phyloP scores from a whole-genome alignment of 1,284 basidiomycete genomes.

The Puccinia hordei region DNA sequence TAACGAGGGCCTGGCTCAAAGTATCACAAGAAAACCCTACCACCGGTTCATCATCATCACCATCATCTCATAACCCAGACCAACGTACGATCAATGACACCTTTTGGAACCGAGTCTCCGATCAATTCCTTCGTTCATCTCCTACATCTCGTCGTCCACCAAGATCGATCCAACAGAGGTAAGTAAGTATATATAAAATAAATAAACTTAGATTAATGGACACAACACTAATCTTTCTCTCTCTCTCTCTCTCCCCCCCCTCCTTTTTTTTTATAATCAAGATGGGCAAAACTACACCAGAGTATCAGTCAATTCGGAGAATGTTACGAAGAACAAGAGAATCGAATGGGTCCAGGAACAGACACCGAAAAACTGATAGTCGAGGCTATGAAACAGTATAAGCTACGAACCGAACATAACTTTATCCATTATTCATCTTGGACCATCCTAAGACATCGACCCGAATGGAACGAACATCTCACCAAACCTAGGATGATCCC shows the following conservation, averaged over 20 bases:
- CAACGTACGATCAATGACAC: conserved; percentile 7
- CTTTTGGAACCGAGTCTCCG: conserved; percentile 16
- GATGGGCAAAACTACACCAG: conserved; percentile 32
- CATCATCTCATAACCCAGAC: too few species aligned
- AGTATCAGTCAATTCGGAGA: conserved; percentile 40
- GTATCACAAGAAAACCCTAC: not conserved
- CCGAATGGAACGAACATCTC: conserved; percentile 11
- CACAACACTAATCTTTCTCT: too few species aligned
- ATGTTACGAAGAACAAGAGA: conserved; percentile 16
- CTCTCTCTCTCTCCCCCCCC: too few species aligned
- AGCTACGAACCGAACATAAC: not conserved
- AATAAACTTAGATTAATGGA: too few species aligned
- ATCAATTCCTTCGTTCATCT: not conserved
- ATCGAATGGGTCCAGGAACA: not conserved
- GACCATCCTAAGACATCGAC: not conserved
- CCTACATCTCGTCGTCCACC: conserved; percentile 6
- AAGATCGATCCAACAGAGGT: conserved; percentile 34
- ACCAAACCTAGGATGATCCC: not conserved
- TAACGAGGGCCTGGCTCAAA: conserved; percentile 10
- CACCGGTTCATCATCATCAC: not conserved
- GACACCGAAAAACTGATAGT: not conserved
- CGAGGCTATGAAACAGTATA: conserved; percentile 9
- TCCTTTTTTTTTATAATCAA: too few species aligned
- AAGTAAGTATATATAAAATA: too few species aligned
- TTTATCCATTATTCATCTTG: conserved; percentile 16